Conservation (phyloP, 2,329 filamentous ascomycete species). For the Xylaria sp. region DNA sequence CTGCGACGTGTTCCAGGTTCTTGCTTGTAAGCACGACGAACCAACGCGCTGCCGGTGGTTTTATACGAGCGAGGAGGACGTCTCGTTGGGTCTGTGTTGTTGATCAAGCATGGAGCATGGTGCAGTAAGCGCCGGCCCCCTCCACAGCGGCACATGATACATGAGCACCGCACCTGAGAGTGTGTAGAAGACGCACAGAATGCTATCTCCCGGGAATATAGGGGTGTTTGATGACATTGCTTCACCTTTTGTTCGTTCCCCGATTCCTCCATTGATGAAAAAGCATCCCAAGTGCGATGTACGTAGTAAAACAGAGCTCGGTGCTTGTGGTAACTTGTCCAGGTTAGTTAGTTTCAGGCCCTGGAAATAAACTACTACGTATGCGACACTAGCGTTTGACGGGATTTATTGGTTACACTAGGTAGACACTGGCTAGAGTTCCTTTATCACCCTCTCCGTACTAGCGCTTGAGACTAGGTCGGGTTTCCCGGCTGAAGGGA, state of each 20-base stretch:
- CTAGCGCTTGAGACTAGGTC: slow-evolving; percentile 7
- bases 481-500: slow-evolving; percentile 31
- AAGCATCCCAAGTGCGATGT: background rate
- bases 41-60: background rate
- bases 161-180: background rate
- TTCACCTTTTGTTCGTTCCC: background rate
- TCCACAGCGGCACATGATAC: slow-evolving; percentile 1
- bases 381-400: background rate
- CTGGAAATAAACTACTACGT: background rate
- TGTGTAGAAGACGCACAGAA: background rate
- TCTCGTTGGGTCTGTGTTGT: background rate
- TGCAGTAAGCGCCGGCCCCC: slow-evolving; percentile 21
- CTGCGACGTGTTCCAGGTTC: slow-evolving; percentile 23
- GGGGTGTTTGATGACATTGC: slow-evolving; percentile 3
- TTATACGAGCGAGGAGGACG: background rate
- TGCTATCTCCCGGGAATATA: background rate
- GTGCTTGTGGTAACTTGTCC: background rate
- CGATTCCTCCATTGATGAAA: background rate
- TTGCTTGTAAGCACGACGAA: background rate
- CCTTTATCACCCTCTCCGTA: slow-evolving; percentile 5
- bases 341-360: slow-evolving; percentile 22
- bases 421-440: background rate
- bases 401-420: slow-evolving; percentile 9
- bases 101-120: background rate
- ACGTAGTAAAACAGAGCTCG: background rate